A percentile compares a stretch with the other conserved stretches of the same genome.
Evolutionary conservation across 1,139 yeast species (phyloP).

Genomic region (Hyphopichia fennica): DNA sequence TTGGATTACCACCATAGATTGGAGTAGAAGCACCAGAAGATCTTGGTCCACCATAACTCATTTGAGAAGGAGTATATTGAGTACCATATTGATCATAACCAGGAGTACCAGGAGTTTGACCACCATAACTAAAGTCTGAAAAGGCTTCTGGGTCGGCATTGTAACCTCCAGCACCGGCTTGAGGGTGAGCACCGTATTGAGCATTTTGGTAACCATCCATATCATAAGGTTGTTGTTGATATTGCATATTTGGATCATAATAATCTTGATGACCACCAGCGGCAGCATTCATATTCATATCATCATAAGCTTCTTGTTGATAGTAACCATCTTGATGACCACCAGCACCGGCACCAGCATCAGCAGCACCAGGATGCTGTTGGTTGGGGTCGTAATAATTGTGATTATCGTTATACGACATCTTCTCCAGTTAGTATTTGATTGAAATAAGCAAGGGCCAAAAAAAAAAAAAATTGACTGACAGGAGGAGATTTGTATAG

Average conservation of each 20-base stretch:
- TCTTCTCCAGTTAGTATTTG: conserved; percentile 31
- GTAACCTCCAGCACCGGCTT: conserved; percentile 46
- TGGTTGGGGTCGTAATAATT: conserved; percentile 50
- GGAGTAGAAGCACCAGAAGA: conserved; percentile 97
- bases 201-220: conserved; percentile 49
- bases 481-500: not conserved
- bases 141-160: conserved; percentile 72
- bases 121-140: conserved; percentile 74
- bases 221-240: conserved; percentile 51
- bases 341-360: conserved; percentile 21
- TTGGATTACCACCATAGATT: conserved; percentile 68
- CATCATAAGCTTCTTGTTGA: conserved; percentile 48
- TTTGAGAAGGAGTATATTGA: conserved; percentile 77
- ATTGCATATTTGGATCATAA: conserved; percentile 52
- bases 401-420: conserved; percentile 54
- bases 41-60: conserved; percentile 81
- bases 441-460: not conserved
- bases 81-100: conserved; percentile 79
- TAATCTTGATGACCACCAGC: conserved; percentile 31
- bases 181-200: conserved; percentile 32
- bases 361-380: conserved; percentile 14
- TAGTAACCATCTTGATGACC: conserved; percentile 43
- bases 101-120: conserved; percentile 66
- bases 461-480: not conserved
- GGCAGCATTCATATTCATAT: conserved; percentile 14